Conservation (phyloP, 495 filamentous ascomycete species). For the Xylaria palmicola region DNA sequence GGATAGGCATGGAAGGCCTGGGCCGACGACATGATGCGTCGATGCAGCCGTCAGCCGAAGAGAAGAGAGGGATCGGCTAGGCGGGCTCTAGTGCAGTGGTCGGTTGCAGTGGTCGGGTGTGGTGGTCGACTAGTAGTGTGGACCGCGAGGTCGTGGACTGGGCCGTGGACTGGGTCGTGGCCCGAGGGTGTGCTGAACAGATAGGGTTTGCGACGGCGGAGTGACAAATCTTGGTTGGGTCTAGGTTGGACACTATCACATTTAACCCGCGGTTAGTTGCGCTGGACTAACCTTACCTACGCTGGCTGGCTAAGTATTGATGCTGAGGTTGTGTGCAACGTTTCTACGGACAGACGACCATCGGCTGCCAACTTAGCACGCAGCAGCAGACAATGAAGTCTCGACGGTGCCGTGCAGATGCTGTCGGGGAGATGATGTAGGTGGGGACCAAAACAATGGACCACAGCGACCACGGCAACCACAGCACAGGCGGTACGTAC, state of each 20-base stretch:
- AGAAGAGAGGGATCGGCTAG: not conserved
- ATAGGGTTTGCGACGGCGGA: constrained; percentile 3
- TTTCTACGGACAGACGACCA: not conserved
- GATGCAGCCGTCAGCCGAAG: constrained; percentile 12
- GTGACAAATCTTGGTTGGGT: not conserved
- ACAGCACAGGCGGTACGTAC: no score
- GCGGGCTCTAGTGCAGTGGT: not conserved
- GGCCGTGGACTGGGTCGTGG: no score
- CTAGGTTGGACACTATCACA: not conserved
- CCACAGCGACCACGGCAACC: no score
- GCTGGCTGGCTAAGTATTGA: not conserved
- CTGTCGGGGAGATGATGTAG: not conserved
- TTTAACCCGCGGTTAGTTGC: not conserved
- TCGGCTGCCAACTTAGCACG: no score
- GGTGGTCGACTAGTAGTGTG: not conserved
- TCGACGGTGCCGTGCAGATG: not conserved
- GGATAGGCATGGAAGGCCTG: constrained; percentile 18
- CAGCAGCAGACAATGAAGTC: no score
- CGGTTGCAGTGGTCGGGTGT: not conserved
- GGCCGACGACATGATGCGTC: constrained; percentile 20
- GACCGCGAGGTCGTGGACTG: not conserved
- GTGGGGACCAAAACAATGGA: not conserved
- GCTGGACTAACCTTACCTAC: not conserved
- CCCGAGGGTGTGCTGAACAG: no score
- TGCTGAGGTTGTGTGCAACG: not conserved